These are phyloP conservation scores for Trichoderma guizhouense DNA, from an alignment of 2,329 filamentous ascomycete species.

Conservation along the genomic window DNA sequence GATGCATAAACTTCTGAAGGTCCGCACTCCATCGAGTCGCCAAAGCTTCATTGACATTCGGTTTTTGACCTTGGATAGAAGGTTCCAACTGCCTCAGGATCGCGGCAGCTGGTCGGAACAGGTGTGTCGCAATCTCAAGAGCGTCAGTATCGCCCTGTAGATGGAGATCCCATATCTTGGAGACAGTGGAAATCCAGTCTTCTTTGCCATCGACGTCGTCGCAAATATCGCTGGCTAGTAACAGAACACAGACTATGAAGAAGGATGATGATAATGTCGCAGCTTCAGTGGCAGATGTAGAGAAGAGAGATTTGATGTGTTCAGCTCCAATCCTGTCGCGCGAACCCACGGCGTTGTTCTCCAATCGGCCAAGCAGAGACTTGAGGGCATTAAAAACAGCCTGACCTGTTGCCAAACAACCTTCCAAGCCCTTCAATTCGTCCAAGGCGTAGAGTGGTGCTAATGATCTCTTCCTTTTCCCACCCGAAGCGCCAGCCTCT, in stretches of 20 bases:
- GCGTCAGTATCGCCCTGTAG: slow-evolving; percentile 48
- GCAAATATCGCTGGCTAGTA: slow-evolving; percentile 31
- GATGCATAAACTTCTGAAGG: slow-evolving; percentile 48
- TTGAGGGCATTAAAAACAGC: slow-evolving; percentile 47
- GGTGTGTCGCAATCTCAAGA: slow-evolving; percentile 45
- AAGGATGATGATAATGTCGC: slow-evolving; percentile 45
- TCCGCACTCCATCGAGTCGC: slow-evolving; percentile 42
- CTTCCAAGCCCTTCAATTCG: slow-evolving; percentile 37
- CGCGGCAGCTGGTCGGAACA: slow-evolving; percentile 38
- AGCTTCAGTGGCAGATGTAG: slow-evolving; percentile 45
- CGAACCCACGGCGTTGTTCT: slow-evolving; percentile 34
- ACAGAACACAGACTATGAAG: slow-evolving; percentile 43
- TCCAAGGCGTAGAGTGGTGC: slow-evolving; percentile 38
- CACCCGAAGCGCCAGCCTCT: slow-evolving; percentile 20
- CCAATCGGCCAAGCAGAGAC: slow-evolving; percentile 45
- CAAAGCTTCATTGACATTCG: slow-evolving; percentile 21
- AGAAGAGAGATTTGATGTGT: slow-evolving; percentile 57
- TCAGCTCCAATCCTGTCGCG: slow-evolving; percentile 53
- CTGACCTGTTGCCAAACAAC: slow-evolving; percentile 46
- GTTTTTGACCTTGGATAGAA: slow-evolving; percentile 23
- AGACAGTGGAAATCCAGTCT: slow-evolving; percentile 47
- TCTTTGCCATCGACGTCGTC: slow-evolving; percentile 39
- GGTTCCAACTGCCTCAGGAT: slow-evolving; percentile 42
- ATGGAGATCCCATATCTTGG: slow-evolving; percentile 52
- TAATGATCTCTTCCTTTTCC: slow-evolving; percentile 47